A percentile compares a stretch with the other conserved stretches of the same genome.
Conservation (phyloP, 1,284 basidiomycete genomes). For the Phylloporus sp. region DNA sequence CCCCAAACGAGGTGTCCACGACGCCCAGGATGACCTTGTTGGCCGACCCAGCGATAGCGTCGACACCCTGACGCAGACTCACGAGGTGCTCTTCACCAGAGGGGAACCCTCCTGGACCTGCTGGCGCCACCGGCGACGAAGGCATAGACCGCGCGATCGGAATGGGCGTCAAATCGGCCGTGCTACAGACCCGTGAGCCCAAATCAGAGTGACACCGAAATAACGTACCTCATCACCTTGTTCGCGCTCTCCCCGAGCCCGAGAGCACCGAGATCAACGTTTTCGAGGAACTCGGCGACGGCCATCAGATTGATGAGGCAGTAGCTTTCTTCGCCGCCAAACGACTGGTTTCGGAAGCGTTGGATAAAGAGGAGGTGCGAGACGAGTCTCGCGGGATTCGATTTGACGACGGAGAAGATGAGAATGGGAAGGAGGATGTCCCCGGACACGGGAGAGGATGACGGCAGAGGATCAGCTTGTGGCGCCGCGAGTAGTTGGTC, state of each 20-base stretch:
- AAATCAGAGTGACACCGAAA: not conserved
- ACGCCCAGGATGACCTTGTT: conserved; percentile 65
- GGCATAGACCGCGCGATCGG: conserved; percentile 41
- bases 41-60: conserved; percentile 80
- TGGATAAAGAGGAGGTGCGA: conserved; percentile 59
- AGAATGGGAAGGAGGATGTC: too few species aligned
- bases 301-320: not conserved
- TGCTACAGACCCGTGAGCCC: too few species aligned
- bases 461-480: too few species aligned
- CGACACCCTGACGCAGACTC: conserved; percentile 76
- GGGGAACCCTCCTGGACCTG: too few species aligned
- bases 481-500: too few species aligned
- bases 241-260: conserved; percentile 73
- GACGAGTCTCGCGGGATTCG: conserved; percentile 84
- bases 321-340: not conserved
- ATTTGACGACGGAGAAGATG: too few species aligned
- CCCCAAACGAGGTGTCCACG: conserved; percentile 83
- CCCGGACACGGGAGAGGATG: too few species aligned
- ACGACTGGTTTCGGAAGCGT: too few species aligned
- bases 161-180: conserved; percentile 70
- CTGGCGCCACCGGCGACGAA: conserved; percentile 19
- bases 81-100: conserved; percentile 39
- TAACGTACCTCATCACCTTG: conserved; percentile 55
- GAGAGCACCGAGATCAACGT: conserved; percentile 84
- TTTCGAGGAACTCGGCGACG: conserved; percentile 92